Conservation (phyloP, 2,329 filamentous ascomycete species). For the Drechmeria coniospora region DNA sequence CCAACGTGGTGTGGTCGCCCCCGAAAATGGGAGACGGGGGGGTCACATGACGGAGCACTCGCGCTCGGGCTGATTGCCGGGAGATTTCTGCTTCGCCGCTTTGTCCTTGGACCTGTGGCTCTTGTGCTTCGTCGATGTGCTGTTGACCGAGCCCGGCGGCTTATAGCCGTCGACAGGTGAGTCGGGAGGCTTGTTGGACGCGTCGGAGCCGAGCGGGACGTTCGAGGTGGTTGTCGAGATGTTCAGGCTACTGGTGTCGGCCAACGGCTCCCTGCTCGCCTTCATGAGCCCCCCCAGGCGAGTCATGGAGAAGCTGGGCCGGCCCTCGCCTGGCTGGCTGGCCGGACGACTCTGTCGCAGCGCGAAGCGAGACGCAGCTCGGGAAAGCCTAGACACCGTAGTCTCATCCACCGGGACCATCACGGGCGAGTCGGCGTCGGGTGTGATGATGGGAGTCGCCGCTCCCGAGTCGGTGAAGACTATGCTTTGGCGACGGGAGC, state of each 20-base stretch:
- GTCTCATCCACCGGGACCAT: slow-evolving; percentile 36
- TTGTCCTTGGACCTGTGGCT: slow-evolving; percentile 24
- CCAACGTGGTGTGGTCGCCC: no score
- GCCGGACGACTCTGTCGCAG: slow-evolving; percentile 36
- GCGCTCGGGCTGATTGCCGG: slow-evolving; percentile 24
- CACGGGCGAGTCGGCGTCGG: slow-evolving; percentile 19
- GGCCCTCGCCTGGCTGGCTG: slow-evolving; percentile 42
- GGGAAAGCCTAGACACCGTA: slow-evolving; percentile 37
- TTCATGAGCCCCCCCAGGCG: slow-evolving; percentile 37
- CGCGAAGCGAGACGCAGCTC: slow-evolving; percentile 41
- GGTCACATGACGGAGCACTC: slow-evolving; percentile 32
- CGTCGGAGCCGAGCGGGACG: slow-evolving; percentile 10
- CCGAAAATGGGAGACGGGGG: no score
- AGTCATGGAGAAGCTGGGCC: slow-evolving; percentile 41
- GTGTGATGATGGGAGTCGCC: slow-evolving; percentile 21
- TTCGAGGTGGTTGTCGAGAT: slow-evolving; percentile 12
- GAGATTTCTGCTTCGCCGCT: slow-evolving; percentile 19
- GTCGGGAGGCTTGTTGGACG: slow-evolving; percentile 7
- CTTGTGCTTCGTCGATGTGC: slow-evolving; percentile 14
- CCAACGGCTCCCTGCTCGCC: slow-evolving; percentile 30
- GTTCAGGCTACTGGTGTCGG: slow-evolving; percentile 11
- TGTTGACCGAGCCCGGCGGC: slow-evolving; percentile 2
- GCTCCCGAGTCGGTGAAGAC: slow-evolving; percentile 29
- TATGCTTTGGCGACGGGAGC: slow-evolving; percentile 35
- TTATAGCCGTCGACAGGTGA: slow-evolving; percentile 9